A percentile compares a stretch with the other conserved stretches of the same genome.
Conservation (phyloP, 495 filamentous ascomycete species). For the Xylaria venustula region DNA sequence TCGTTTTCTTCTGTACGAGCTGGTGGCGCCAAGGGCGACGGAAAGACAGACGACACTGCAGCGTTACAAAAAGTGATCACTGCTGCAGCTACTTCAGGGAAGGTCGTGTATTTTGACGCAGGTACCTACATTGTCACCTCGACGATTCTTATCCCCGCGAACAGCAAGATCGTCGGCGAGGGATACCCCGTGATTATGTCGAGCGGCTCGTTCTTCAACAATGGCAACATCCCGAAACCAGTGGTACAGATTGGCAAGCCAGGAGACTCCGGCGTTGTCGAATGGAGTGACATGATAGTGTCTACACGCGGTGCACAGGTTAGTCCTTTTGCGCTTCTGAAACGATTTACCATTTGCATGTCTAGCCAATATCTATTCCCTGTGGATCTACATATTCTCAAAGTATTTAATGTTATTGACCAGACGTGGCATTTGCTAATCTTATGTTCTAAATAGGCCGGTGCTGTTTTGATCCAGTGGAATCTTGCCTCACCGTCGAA, state of each 20-base stretch:
- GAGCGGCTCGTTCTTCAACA: constrained; percentile 61
- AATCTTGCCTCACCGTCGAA: constrained; percentile 65
- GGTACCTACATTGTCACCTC: constrained; percentile 77
- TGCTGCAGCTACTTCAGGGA: constrained; percentile 46
- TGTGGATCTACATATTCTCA: no score
- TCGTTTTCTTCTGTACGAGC: constrained; percentile 68
- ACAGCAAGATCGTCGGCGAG: constrained; percentile 75
- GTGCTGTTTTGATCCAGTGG: constrained; percentile 85
- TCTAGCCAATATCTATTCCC: no score
- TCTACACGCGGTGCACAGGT: constrained; percentile 64
- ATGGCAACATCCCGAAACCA: constrained; percentile 62
- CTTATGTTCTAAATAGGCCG: constrained; percentile 40
- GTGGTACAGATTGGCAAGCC: constrained; percentile 72
- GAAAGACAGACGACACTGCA: constrained; percentile 60
- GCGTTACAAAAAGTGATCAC: constrained; percentile 67
- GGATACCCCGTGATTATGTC: constrained; percentile 83
- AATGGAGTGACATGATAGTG: constrained; percentile 78
- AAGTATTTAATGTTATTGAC: background rate
- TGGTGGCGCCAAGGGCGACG: constrained; percentile 74
- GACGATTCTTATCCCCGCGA: constrained; percentile 72
- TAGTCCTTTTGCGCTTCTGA: background rate
- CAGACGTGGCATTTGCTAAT: background rate
- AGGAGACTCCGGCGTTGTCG: constrained; percentile 69
- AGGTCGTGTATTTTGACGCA: constrained; percentile 82
- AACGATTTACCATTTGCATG: no score